Percentiles rank a stretch among this genome's conserved stretches.
Evolutionary conservation across 257 asterid genomes (phyloP).

Genomic region (Eucommia ulmoides): DNA sequence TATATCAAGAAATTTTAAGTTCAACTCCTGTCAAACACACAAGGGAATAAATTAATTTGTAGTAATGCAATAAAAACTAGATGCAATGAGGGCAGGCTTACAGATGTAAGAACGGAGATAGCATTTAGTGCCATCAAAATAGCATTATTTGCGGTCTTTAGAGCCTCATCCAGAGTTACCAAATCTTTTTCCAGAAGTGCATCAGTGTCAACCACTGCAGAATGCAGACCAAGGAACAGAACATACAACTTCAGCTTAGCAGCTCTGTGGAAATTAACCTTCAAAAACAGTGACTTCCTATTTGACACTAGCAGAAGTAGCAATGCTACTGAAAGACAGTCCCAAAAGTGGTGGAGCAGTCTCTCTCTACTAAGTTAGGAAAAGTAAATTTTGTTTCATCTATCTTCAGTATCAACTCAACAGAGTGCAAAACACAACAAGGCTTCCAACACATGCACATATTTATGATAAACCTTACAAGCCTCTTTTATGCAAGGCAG

Average conservation of each 20-base stretch:
- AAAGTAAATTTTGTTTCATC: no score
- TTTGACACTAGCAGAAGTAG: neutral
- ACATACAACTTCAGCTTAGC: conserved; percentile 3
- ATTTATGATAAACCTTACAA: no score
- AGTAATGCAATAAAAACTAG: conserved; percentile 6
- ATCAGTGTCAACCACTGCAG: conserved; percentile 88
- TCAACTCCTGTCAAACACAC: conserved; percentile 47
- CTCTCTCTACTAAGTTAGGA: no score
- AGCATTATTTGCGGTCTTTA: conserved; percentile 67
- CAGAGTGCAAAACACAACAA: no score
- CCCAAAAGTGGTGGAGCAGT: no score
- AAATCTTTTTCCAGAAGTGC: conserved; percentile 74
- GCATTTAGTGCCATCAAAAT: conserved; percentile 88
- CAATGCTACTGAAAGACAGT: no score
- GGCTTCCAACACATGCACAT: no score
- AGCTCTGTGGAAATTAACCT: no score
- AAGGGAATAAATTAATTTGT: conserved; percentile 8
- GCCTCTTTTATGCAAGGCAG: no score
- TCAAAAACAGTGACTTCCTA: no score
- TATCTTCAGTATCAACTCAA: no score
- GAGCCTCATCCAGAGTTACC: conserved; percentile 90
- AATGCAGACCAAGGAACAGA: conserved; percentile 32
- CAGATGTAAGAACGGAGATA: conserved; percentile 59
- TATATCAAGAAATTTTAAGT: conserved; percentile 37
- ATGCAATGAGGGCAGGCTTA: conserved; percentile 25